Evolutionary conservation across 345 rosid species (phyloP), one percentile per base, ranked within the genome.

Genomic region (Aethionema arabicum): DNA sequence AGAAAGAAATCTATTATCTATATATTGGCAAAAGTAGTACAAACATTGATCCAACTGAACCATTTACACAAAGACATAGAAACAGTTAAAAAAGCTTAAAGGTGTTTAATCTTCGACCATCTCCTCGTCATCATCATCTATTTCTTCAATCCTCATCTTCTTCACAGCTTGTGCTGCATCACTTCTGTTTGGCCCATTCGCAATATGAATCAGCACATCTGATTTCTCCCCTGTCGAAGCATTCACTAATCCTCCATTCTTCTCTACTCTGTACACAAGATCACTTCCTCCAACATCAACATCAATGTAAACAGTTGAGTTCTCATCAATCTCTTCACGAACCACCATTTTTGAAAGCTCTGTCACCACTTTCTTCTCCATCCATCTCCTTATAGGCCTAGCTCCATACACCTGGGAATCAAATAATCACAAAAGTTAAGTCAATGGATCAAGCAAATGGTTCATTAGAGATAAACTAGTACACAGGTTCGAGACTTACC

Each of bases 371-470:
- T 73, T 90, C 76, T 60, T 90, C 80, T 93, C 97, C 0, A 93
- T 88, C 99, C 97, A 93, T 53, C 99, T 85, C 72, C 99, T 73
- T 15, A 93, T 85, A 0, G 97, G 96, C 32, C 97, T 78, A 2
- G 97, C 96, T 5, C 99, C 96, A 54, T 87, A 93, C 0, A 88
- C 95, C 97, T 90, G 38, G n/a, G n/a, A n/a, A n/a, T n/a, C n/a
- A 43, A 50, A 30, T 0, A 0, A 37, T n/a, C 63, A 29, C 36
- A 49, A 42, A 7, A 12, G 3, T 56, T 40, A 30, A 30, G 38
- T 31, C 47, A 36, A 13, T n/a, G 0, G 29, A 42, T n/a, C 30
- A 59, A 8, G 13, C 42, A 13, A 49, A 48, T 21, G 27, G 2
- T 21, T 21, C 2, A 10, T 8, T 8, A 0, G n/a, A 55, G 11